A percentile compares a stretch with the other conserved stretches of the same genome.
These are phyloP conservation scores for Entomortierella lignicola DNA, from an alignment of 192 early-diverging fungal genomes.

Conservation along the genomic window DNA sequence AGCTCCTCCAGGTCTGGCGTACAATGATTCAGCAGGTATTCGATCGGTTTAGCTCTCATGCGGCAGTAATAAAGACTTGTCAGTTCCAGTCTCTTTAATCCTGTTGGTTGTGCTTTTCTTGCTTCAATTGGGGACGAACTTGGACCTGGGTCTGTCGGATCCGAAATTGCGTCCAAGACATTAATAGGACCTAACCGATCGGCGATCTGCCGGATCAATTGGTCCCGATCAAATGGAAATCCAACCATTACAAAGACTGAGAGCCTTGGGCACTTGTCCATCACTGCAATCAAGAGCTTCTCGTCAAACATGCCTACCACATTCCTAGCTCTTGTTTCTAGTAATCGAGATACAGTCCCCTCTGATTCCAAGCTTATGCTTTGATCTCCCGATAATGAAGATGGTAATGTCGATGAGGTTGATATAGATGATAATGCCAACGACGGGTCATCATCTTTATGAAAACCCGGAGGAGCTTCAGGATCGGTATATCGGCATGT, in stretches of 20 bases:
- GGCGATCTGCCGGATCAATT: slow-evolving; percentile 16
- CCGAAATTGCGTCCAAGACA: too few species aligned
- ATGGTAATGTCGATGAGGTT: not conserved
- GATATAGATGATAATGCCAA: not conserved
- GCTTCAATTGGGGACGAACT: too few species aligned
- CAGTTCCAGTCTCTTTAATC: slow-evolving; percentile 22
- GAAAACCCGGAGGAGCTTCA: slow-evolving; percentile 1
- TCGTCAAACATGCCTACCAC: slow-evolving; percentile 20
- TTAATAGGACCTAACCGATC: slow-evolving; percentile 8
- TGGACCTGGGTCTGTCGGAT: not conserved
- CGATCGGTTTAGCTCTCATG: slow-evolving; percentile 19
- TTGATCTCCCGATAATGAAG: too few species aligned
- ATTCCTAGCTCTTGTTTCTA: slow-evolving; percentile 5
- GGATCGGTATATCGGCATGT: slow-evolving; percentile 19
- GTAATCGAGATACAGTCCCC: too few species aligned
- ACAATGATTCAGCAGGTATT: slow-evolving; percentile 32
- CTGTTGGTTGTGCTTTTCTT: not conserved
- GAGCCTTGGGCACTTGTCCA: slow-evolving; percentile 23
- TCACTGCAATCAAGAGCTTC: slow-evolving; percentile 2
- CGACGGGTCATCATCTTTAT: too few species aligned
- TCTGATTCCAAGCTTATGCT: too few species aligned
- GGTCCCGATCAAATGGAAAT: slow-evolving; percentile 37
- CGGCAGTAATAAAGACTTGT: slow-evolving; percentile 22
- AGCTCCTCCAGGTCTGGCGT: slow-evolving; percentile 31
- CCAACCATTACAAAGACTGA: slow-evolving; percentile 9